Conservation (phyloP, 2,329 filamentous ascomycete species). For the Alternaria atra region DNA sequence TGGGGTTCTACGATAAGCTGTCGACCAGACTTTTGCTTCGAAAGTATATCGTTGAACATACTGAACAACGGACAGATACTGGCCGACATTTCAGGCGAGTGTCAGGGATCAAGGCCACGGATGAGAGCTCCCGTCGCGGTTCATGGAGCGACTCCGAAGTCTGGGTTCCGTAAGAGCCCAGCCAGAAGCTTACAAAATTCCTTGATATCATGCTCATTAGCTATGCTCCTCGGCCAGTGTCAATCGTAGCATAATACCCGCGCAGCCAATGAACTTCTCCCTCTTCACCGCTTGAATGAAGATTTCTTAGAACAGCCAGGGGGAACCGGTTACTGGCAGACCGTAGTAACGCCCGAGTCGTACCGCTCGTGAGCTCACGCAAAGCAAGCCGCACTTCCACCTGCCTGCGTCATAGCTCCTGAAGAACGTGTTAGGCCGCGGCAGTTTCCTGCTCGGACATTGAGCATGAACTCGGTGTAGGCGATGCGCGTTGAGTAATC, state of each 20-base stretch:
- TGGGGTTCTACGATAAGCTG: slow-evolving; percentile 37
- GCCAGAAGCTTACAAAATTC: slow-evolving; percentile 15
- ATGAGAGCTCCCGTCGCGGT: slow-evolving; percentile 3
- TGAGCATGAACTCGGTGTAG: slow-evolving; percentile 14
- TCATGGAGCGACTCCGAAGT: slow-evolving; percentile 6
- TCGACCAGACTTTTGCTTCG: slow-evolving; percentile 10
- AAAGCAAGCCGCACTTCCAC: slow-evolving; percentile 23
- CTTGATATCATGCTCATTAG: slow-evolving; percentile 20
- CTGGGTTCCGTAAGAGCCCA: slow-evolving; percentile 11
- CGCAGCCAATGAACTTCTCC: slow-evolving; percentile 33
- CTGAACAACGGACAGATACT: background rate
- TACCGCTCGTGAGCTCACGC: slow-evolving; percentile 27
- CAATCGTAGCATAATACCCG: slow-evolving; percentile 21
- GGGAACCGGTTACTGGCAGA: slow-evolving; percentile 29
- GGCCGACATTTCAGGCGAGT: slow-evolving; percentile 6
- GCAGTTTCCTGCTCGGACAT: slow-evolving; percentile 23
- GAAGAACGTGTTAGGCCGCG: slow-evolving; percentile 19
- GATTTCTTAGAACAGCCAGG: slow-evolving; percentile 27
- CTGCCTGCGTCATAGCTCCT: slow-evolving; percentile 34
- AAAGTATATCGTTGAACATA: slow-evolving; percentile 9
- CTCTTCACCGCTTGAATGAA: slow-evolving; percentile 42
- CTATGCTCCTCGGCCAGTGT: slow-evolving; percentile 18
- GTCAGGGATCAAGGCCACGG: slow-evolving; percentile 4
- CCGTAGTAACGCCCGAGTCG: slow-evolving; percentile 37
- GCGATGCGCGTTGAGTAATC: slow-evolving; percentile 15